Conservation (phyloP, 2,329 filamentous ascomycete genomes). For the Cladophialophora immunda region DNA sequence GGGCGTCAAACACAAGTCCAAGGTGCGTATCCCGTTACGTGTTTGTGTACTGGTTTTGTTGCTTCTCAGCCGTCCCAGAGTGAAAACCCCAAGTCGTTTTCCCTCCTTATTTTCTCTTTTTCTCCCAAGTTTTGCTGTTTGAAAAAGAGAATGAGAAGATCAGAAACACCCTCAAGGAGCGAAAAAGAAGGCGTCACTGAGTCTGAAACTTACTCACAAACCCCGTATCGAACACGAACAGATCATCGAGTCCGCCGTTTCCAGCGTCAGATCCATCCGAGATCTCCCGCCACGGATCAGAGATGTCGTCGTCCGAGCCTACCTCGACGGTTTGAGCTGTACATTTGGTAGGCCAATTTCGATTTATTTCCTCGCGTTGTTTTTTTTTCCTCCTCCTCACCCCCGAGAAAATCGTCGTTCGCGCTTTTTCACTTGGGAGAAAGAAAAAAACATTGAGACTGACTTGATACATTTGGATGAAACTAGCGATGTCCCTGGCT, state of each 20-base stretch:
- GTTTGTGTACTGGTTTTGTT: too few species aligned
- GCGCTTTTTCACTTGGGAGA: too few species aligned
- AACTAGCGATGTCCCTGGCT: constrained; percentile 5
- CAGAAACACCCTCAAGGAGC: too few species aligned
- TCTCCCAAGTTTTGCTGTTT: too few species aligned
- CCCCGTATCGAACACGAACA: neutral
- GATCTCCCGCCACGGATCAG: constrained; percentile 15
- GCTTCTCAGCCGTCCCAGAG: neutral
- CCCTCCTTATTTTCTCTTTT: too few species aligned
- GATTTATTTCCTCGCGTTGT: neutral
- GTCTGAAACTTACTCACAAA: too few species aligned
- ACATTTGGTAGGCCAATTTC: constrained; percentile 27
- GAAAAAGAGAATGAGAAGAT: too few species aligned
- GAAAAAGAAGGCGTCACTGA: too few species aligned
- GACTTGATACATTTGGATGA: neutral
- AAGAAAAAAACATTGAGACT: neutral
- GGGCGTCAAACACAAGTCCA: constrained; percentile 15
- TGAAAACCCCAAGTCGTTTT: neutral
- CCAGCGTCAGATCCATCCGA: constrained; percentile 24
- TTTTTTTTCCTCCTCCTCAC: neutral
- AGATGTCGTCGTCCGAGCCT: constrained; percentile 24
- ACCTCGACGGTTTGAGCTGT: constrained; percentile 26
- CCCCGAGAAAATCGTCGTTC: too few species aligned
- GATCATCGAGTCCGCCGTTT: constrained; percentile 32
- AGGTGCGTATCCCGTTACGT: neutral